phyloP scores from a whole-genome alignment of 768 basidiomycete species.

The Termitomyces sp. region DNA sequence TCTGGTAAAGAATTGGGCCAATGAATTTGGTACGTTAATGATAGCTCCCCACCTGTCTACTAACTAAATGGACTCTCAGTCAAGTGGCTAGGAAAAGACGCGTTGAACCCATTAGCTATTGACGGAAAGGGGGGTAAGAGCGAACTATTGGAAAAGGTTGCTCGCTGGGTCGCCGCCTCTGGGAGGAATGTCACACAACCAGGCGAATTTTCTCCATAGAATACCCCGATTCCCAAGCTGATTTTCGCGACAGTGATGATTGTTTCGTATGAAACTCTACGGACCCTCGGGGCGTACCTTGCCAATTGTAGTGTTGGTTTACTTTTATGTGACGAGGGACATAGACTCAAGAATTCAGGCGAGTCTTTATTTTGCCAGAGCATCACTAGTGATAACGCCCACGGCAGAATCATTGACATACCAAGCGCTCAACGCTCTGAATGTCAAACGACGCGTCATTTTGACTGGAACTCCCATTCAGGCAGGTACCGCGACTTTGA shows the following conservation, averaged over 20 bases:
- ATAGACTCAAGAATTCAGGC: constrained; percentile 95
- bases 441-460: constrained; percentile 89
- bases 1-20: constrained; percentile 97
- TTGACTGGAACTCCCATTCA: constrained; percentile 93
- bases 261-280: constrained; percentile 94
- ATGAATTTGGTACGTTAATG: constrained; percentile 77
- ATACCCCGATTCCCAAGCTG: background rate
- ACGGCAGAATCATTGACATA: constrained; percentile 78
- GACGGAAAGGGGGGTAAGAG: constrained; percentile 91
- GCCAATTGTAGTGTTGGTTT: constrained; percentile 81
- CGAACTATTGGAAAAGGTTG: constrained; percentile 72
- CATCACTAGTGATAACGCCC: background rate
- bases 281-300: constrained; percentile 72
- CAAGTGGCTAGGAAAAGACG: constrained; percentile 91
- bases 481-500: constrained; percentile 30
- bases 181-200: constrained; percentile 91
- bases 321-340: constrained; percentile 95
- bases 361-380: constrained; percentile 1
- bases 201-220: constrained; percentile 37
- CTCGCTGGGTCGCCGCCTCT: constrained; percentile 82
- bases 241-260: constrained; percentile 78
- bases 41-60: background rate
- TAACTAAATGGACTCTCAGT: constrained; percentile 34
- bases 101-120: constrained; percentile 78
- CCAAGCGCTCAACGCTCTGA: constrained; percentile 71